A percentile compares a stretch with the other conserved stretches of the same genome.
These are phyloP conservation scores for Microbotryum scabiosae DNA, from an alignment of 1,284 basidiomycete species.

Conservation along the genomic window DNA sequence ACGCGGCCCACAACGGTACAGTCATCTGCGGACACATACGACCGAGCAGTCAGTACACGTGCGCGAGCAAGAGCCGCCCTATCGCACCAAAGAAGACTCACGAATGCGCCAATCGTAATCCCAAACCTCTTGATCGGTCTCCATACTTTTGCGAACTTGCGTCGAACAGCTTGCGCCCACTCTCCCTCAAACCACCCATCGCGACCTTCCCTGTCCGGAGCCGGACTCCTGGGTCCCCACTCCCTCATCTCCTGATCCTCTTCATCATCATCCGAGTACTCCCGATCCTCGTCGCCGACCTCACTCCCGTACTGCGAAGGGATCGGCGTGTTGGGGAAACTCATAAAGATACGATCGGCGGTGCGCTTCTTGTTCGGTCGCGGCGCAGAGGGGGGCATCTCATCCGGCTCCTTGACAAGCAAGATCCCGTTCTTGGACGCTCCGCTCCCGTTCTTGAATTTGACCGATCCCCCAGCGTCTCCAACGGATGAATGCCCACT, in stretches of 20 bases:
- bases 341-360: slow-evolving; percentile 21
- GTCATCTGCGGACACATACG: slow-evolving; percentile 37
- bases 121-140: slow-evolving; percentile 24
- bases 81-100: slow-evolving; percentile 26
- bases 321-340: slow-evolving; percentile 33
- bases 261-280: slow-evolving; percentile 25
- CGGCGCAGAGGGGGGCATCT: neutral
- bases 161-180: neutral
- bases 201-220: slow-evolving; percentile 9
- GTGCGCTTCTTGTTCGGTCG: slow-evolving; percentile 7
- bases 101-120: slow-evolving; percentile 28
- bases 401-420: neutral
- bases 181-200: neutral
- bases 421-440: neutral
- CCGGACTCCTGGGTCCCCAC: slow-evolving; percentile 18
- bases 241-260: slow-evolving; percentile 26
- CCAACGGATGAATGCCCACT: neutral
- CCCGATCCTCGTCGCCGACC: slow-evolving; percentile 27
- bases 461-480: neutral
- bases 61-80: neutral
- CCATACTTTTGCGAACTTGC: slow-evolving; percentile 8
- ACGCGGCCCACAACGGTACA: slow-evolving; percentile 40
- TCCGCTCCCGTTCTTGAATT: neutral
- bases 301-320: slow-evolving; percentile 27
- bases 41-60: slow-evolving; percentile 3